phyloP scores from a whole-genome alignment of 2,329 filamentous ascomycete genomes.

The Penicillium sp. region DNA sequence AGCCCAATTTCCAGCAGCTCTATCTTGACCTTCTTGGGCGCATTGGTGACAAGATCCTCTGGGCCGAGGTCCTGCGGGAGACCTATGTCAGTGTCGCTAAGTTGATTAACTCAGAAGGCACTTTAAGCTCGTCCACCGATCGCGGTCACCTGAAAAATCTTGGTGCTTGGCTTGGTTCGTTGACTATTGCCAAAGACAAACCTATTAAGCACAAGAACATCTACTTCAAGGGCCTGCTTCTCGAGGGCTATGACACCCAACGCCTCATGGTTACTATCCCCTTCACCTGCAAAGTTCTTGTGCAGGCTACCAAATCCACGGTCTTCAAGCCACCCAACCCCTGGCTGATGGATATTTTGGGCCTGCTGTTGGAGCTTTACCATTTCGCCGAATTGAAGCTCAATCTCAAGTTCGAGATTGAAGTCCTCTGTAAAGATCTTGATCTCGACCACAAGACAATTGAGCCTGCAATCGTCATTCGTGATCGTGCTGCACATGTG shows the following conservation, averaged over 20 bases:
- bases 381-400: conserved; percentile 90
- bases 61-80: conserved; percentile 86
- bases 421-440: conserved; percentile 91
- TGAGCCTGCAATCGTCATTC: conserved; percentile 80
- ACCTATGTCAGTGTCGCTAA: conserved; percentile 83
- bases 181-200: conserved; percentile 90
- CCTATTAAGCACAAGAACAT: conserved; percentile 96
- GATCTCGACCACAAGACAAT: conserved; percentile 90
- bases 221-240: conserved; percentile 90
- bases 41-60: conserved; percentile 74
- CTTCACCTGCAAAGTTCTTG: conserved; percentile 93
- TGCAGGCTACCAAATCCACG: conserved; percentile 77
- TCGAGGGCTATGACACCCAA: conserved; percentile 91
- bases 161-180: conserved; percentile 85
- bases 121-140: conserved; percentile 79
- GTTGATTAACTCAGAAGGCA: conserved; percentile 86
- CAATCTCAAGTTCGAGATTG: conserved; percentile 97
- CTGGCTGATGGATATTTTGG: conserved; percentile 95
- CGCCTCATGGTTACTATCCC: conserved; percentile 89
- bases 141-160: conserved; percentile 88
- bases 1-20: conserved; percentile 92
- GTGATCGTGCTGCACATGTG: conserved; percentile 68
- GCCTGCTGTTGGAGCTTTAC: conserved; percentile 88
- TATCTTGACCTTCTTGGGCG: conserved; percentile 86
- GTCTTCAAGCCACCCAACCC: conserved; percentile 95